Conservation (phyloP, 306 rosid species). For the Hippophae gyantsensis region DNA sequence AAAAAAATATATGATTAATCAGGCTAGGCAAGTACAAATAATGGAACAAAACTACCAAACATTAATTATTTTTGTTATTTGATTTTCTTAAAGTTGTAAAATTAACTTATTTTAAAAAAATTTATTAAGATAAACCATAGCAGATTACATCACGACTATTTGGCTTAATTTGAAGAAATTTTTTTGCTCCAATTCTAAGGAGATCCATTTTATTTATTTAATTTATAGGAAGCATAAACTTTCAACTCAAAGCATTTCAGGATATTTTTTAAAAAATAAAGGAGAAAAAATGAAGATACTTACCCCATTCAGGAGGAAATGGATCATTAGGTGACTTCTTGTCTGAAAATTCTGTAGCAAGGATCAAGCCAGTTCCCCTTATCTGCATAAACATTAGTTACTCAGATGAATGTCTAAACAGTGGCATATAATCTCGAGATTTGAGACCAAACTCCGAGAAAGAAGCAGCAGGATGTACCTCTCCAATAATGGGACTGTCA, state of each 20-base stretch:
- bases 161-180: neutral
- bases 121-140: too few species aligned
- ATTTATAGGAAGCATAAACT: neutral
- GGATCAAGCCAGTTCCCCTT: slow-evolving; percentile 77
- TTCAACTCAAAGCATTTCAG: neutral
- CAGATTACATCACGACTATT: neutral
- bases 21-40: too few species aligned
- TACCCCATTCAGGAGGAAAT: slow-evolving; percentile 95
- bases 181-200: neutral
- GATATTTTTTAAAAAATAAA: neutral
- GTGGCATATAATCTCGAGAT: neutral
- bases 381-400: slow-evolving; percentile 45
- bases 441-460: slow-evolving; percentile 12
- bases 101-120: too few species aligned
- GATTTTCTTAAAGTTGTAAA: too few species aligned
- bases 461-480: slow-evolving; percentile 41
- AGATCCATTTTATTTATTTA: neutral
- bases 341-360: slow-evolving; percentile 68
- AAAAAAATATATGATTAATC: too few species aligned
- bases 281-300: slow-evolving; percentile 23
- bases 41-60: too few species aligned
- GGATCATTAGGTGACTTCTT: slow-evolving; percentile 81
- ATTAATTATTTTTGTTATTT: too few species aligned
- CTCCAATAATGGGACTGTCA: slow-evolving; percentile 83
- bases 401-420: neutral